Evolutionary conservation across 352 stramenopile species (phyloP).

Genomic region (Phytophthora meadii): DNA sequence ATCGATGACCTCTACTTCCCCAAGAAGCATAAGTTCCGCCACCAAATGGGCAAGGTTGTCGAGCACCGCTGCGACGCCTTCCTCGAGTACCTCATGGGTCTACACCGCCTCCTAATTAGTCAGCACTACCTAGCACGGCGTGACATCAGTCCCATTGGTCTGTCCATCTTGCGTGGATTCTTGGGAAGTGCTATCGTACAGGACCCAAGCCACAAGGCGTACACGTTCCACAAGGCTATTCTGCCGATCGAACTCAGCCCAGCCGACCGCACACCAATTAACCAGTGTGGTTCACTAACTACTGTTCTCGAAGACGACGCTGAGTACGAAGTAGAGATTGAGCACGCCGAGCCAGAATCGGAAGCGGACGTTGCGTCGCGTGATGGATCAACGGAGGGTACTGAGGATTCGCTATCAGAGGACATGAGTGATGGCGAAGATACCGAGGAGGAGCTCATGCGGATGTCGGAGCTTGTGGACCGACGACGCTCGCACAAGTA

Average conservation of each 20-base stretch:
- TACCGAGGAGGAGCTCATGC: constrained; percentile 43
- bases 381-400: constrained; percentile 49
- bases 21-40: constrained; percentile 69
- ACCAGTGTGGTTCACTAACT: constrained; percentile 66
- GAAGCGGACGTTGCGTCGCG: constrained; percentile 42
- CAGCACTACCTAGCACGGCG: constrained; percentile 59
- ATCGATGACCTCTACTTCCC: constrained; percentile 74
- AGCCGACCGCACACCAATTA: constrained; percentile 54
- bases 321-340: constrained; percentile 47
- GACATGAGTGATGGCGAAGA: constrained; percentile 53
- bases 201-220: constrained; percentile 60
- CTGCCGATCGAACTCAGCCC: constrained; percentile 52
- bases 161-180: constrained; percentile 77
- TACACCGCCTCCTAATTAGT: constrained; percentile 73
- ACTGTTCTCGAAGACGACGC: constrained; percentile 68
- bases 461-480: constrained; percentile 53
- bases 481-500: constrained; percentile 66
- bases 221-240: constrained; percentile 63
- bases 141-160: constrained; percentile 65
- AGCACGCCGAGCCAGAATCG: constrained; percentile 44
- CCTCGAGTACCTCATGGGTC: constrained; percentile 65
- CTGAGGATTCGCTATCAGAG: constrained; percentile 46
- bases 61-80: constrained; percentile 73
- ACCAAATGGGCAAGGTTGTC: constrained; percentile 57
- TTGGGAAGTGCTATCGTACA: constrained; percentile 66